Evolutionary conservation across 495 filamentous ascomycete genomes (phyloP), one percentile per base, ranked within the genome.

Genomic region (Podospora pseudoanserina): DNA sequence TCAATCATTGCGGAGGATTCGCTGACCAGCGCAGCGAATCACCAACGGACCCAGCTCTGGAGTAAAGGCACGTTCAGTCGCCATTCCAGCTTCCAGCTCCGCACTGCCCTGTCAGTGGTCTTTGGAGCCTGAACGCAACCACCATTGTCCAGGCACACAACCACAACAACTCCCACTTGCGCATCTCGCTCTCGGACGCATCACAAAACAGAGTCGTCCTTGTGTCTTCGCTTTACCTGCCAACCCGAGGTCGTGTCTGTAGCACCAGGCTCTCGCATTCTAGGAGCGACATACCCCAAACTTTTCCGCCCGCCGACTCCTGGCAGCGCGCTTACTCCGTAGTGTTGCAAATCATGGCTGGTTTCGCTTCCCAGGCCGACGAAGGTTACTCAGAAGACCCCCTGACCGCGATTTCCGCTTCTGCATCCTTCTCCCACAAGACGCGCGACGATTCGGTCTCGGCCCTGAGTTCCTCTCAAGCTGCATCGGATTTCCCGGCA

Each of bases 341-440:
- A 49, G 39, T 49, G 39, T 49, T 30, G 67, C 64, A 65, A 32
- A 23, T 13, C 56, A 75, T 72, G 70, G 68, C 75, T 62, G 64
- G 68, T 62, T 77, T 76, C 67, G 60, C 71, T 59, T 60, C 72
- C 18, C 80, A 82, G 68, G 84, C 82, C 60, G 85, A 87, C 77
- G 85, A 87, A 74, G 85, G 85, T 71, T 87, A 87, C 73, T 86
- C 84, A 44, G 85, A 87, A 73, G 82, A 84, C 72, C 85, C 85
- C 63, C 76, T 87, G 68, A 84, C 77, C 68, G 76, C 67, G 20
- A 62, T 78, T 26, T 77, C 77, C 57, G 70, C 77, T 34, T 68
- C 79, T 23, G 59, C 68, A 1, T 64, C 69, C 18, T 76, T 68
- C 56, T 65, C 64, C 19, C 26, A 68, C 49, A 78, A 78, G 65